phyloP scores from a whole-genome alignment of 192 early-diverging fungal species.

The Phycomyces nitens region DNA sequence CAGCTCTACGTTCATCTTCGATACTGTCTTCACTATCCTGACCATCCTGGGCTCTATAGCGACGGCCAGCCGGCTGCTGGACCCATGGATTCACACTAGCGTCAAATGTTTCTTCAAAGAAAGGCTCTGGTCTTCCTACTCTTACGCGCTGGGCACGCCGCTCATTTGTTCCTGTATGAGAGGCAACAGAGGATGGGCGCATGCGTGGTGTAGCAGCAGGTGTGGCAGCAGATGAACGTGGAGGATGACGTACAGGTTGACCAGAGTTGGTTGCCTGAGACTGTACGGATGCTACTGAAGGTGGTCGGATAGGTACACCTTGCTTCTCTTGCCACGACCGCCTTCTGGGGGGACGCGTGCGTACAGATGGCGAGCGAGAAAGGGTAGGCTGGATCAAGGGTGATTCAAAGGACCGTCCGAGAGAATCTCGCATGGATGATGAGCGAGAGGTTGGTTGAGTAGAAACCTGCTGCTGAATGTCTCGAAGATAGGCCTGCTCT shows the following conservation, averaged over 20 bases:
- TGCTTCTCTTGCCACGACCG: slow-evolving; percentile 12
- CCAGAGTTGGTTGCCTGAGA: neutral
- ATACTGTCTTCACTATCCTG: slow-evolving; percentile 10
- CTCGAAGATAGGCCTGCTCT: slow-evolving; percentile 34
- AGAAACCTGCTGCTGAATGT: slow-evolving; percentile 10
- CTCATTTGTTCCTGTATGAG: no score
- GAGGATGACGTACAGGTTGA: no score
- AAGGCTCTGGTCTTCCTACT: neutral
- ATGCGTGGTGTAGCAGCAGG: neutral
- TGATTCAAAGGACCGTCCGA: neutral
- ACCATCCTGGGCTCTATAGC: slow-evolving; percentile 4
- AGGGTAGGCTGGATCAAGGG: neutral
- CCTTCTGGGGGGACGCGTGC: neutral
- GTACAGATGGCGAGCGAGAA: neutral
- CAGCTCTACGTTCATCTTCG: slow-evolving; percentile 7
- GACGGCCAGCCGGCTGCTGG: slow-evolving; percentile 3
- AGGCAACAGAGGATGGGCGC: neutral
- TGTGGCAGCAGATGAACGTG: no score
- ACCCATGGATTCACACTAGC: slow-evolving; percentile 24
- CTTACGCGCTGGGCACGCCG: no score
- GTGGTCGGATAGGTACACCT: neutral
- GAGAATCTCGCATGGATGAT: neutral
- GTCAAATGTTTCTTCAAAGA: slow-evolving; percentile 17
- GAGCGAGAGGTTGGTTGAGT: neutral
- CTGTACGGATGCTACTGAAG: slow-evolving; percentile 8